These are phyloP conservation scores for Albifimbria verrucaria DNA, from an alignment of 2,329 filamentous ascomycete genomes.

Conservation along the genomic window DNA sequence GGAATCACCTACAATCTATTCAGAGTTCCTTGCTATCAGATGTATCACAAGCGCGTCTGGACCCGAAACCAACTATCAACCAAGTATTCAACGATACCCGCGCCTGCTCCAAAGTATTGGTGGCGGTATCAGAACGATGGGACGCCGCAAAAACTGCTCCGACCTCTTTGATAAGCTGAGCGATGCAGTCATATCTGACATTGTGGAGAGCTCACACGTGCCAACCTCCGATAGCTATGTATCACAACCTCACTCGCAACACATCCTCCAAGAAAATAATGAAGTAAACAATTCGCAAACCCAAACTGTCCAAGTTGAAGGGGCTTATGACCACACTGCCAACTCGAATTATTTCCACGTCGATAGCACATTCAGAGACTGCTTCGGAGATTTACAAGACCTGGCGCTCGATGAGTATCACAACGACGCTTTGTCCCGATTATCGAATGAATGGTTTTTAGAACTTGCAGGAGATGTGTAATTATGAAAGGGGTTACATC, in stretches of 20 bases:
- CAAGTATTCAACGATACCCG: slow-evolving; percentile 40
- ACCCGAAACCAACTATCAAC: slow-evolving; percentile 31
- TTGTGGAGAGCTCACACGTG: slow-evolving; percentile 19
- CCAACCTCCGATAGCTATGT: neutral
- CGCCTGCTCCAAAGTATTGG: slow-evolving; percentile 40
- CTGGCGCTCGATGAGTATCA: slow-evolving; percentile 18
- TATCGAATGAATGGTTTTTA: neutral
- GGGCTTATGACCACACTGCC: slow-evolving; percentile 6
- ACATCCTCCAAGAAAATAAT: neutral
- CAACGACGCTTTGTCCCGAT: slow-evolving; percentile 16
- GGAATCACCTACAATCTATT: slow-evolving; percentile 33
- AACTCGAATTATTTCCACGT: slow-evolving; percentile 15
- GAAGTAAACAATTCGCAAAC: slow-evolving; percentile 11
- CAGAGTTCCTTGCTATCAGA: slow-evolving; percentile 9
- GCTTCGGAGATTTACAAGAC: slow-evolving; percentile 27
- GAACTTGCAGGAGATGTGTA: neutral
- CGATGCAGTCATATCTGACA: slow-evolving; percentile 38
- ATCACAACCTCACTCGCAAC: neutral
- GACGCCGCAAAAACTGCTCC: slow-evolving; percentile 33
- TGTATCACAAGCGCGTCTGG: slow-evolving; percentile 16
- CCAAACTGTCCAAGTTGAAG: too few species aligned
- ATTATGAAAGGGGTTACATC: neutral
- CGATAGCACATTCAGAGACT: slow-evolving; percentile 34
- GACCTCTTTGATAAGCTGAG: slow-evolving; percentile 40
- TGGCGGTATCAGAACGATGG: slow-evolving; percentile 41